Evolutionary conservation across 1,284 basidiomycete species (phyloP), one percentile per base, ranked within the genome.

Genomic region (Moesziomyces aphidis): DNA sequence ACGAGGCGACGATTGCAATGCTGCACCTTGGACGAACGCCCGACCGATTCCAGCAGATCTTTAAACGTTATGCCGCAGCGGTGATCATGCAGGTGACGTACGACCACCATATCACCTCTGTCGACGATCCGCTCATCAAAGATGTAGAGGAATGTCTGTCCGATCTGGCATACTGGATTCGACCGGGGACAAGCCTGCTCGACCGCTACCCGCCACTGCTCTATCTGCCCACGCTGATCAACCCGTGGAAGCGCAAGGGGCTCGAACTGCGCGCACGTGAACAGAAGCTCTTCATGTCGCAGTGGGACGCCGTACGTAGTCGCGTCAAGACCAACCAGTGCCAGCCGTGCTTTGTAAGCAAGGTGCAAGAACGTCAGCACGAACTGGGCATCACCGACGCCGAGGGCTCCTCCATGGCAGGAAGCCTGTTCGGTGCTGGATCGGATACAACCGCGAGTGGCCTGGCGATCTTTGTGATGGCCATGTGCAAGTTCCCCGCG

Each of bases 391-490:
- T 85, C 11, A 68, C 66, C 17, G 81, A 85, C 47, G 72, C 70
- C 42, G 85, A 85, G 49, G 71, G 79, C 9, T 71, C 76, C 9
- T 82, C 82, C 50, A 64, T 85, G 26, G 78, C 77, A 26, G 83
- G 83, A 6, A 78, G 79, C 9, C 76, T 85, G 48, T 85, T 85
- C 47, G 84, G 85, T 34, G 85, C 84, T 22, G 85, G 85, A 0
- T 60, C 55, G 15, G 75, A 78, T 21, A 77, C 88, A 85, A 88
- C 87, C 10, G 82, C 86, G 4, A 86, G 85, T 9, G 88, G 85
- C 2, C 77, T 90, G 46, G 85, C 85, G 9, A 88, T 89, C 50
- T 90, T 90, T 76, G 81, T 91, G n/a, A 86, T 91, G 53, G 88
- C 88, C 7, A 89, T 91, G 88, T 85, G 89, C 46, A 81, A 85